phyloP scores from a whole-genome alignment of 495 filamentous ascomycete genomes.

The Pseudevernia furfuracea region DNA sequence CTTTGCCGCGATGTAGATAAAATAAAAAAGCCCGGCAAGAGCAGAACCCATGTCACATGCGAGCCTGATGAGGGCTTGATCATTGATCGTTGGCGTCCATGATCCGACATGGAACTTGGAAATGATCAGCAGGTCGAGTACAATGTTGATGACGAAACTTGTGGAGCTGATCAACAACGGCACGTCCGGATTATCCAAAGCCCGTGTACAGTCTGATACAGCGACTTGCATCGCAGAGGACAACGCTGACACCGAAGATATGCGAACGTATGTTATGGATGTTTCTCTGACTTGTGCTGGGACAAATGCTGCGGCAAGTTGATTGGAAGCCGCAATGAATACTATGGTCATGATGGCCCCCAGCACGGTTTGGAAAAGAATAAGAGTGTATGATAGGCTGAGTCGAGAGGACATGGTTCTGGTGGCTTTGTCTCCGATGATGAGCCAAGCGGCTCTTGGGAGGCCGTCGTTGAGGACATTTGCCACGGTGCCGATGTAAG shows the following conservation, averaged over 20 bases:
- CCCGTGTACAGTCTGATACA: constrained; percentile 53
- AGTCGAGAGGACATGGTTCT: constrained; percentile 47
- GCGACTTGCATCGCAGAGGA: constrained; percentile 58
- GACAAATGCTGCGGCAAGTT: constrained; percentile 56
- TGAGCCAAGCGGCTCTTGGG: constrained; percentile 58
- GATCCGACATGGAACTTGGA: constrained; percentile 57
- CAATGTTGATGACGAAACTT: constrained; percentile 59
- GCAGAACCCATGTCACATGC: constrained; percentile 54
- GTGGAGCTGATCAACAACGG: constrained; percentile 59
- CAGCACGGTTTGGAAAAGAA: constrained; percentile 49
- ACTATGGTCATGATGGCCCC: constrained; percentile 54
- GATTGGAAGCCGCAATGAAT: constrained; percentile 48
- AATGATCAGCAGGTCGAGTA: constrained; percentile 62
- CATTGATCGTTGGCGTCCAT: constrained; percentile 49
- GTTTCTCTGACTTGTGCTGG: constrained; percentile 47
- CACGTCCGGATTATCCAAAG: constrained; percentile 65
- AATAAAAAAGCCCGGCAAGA: constrained; percentile 52
- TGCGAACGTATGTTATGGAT: constrained; percentile 58
- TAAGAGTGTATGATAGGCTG: constrained; percentile 55
- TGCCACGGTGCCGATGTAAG: constrained; percentile 54
- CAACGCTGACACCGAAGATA: constrained; percentile 53
- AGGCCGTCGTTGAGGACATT: constrained; percentile 71
- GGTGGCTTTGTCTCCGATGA: constrained; percentile 59
- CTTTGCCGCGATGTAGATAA: constrained; percentile 38
- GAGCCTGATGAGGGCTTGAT: constrained; percentile 56